Conservation (phyloP, 1,284 basidiomycete species). For the Agaricales sp. region DNA sequence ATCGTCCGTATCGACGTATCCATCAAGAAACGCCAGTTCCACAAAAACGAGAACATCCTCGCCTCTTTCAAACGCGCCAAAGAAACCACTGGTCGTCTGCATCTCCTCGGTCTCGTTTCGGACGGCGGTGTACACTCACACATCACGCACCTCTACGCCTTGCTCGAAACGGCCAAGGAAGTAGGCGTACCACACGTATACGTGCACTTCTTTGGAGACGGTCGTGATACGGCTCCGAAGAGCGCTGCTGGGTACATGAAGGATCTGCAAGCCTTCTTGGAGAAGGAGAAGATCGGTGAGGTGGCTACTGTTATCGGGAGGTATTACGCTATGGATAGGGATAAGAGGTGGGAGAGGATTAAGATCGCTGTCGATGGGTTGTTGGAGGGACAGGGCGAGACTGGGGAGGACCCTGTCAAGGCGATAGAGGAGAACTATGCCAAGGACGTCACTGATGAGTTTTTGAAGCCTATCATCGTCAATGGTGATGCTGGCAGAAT, state of each 20-base stretch:
- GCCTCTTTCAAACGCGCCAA: conserved; percentile 70
- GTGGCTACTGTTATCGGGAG: conserved; percentile 77
- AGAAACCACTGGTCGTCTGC: conserved; percentile 69
- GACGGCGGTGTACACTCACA: conserved; percentile 95
- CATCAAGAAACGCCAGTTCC: conserved; percentile 82
- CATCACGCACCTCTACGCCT: conserved; percentile 77
- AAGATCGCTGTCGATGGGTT: conserved; percentile 83
- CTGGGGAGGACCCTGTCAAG: conserved; percentile 36
- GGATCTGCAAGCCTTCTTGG: conserved; percentile 68
- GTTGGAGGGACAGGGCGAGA: conserved; percentile 65
- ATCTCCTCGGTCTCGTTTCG: conserved; percentile 80
- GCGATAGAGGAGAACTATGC: conserved; percentile 66
- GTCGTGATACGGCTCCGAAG: conserved; percentile 81
- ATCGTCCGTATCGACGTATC: conserved; percentile 87
- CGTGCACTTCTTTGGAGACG: conserved; percentile 86
- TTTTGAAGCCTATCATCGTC: conserved; percentile 86
- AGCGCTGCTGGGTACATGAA: conserved; percentile 67
- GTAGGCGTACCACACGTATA: conserved; percentile 75
- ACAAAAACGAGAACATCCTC: conserved; percentile 67
- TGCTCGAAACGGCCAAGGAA: conserved; percentile 83
- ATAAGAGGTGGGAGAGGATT: conserved; percentile 89
- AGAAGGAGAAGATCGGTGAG: conserved; percentile 64
- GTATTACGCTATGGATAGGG: conserved; percentile 94
- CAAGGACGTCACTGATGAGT: conserved; percentile 83
- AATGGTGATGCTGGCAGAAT: conserved; percentile 72